A percentile compares a stretch with the other conserved stretches of the same genome.
Conservation (phyloP, 2,329 filamentous ascomycete species). For the Balansia obtecta region DNA sequence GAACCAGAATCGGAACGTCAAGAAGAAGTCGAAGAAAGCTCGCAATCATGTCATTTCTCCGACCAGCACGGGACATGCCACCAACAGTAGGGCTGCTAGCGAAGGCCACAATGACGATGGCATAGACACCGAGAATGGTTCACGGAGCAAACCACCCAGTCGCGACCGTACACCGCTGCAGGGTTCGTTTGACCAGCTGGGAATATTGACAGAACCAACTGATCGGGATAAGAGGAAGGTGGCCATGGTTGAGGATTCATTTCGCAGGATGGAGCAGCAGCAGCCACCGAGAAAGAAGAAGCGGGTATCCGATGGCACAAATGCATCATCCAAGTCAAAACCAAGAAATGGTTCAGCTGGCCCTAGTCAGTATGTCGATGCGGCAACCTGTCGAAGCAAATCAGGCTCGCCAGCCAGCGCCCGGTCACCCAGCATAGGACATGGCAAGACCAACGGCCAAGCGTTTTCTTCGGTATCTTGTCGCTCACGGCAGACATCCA, state of each 20-base stretch:
- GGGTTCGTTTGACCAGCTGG: slow-evolving; percentile 46
- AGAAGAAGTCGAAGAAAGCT: slow-evolving; percentile 42
- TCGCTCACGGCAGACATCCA: slow-evolving; percentile 26
- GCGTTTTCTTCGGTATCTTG: slow-evolving; percentile 14
- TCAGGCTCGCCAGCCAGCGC: slow-evolving; percentile 37
- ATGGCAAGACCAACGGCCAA: slow-evolving; percentile 15
- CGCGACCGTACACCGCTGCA: slow-evolving; percentile 52
- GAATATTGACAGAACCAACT: slow-evolving; percentile 50
- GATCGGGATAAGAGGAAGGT: slow-evolving; percentile 57
- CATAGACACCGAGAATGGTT: slow-evolving; percentile 36
- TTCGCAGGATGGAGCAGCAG: slow-evolving; percentile 50
- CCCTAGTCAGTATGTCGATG: slow-evolving; percentile 35
- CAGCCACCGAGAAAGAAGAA: slow-evolving; percentile 49
- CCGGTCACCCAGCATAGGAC: slow-evolving; percentile 24
- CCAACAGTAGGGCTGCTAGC: slow-evolving; percentile 51
- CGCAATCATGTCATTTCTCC: slow-evolving; percentile 46
- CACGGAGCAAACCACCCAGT: slow-evolving; percentile 52
- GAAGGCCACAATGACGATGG: slow-evolving; percentile 46
- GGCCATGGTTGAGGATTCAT: slow-evolving; percentile 51
- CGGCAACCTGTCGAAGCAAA: slow-evolving; percentile 39
- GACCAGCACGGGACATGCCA: slow-evolving; percentile 48
- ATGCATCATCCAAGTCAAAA: slow-evolving; percentile 25
- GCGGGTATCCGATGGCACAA: slow-evolving; percentile 42
- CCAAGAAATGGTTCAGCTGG: slow-evolving; percentile 24
- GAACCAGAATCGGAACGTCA: slow-evolving; percentile 27